Conservation (phyloP, 169 alveolate species). For the Theileria sp. region DNA sequence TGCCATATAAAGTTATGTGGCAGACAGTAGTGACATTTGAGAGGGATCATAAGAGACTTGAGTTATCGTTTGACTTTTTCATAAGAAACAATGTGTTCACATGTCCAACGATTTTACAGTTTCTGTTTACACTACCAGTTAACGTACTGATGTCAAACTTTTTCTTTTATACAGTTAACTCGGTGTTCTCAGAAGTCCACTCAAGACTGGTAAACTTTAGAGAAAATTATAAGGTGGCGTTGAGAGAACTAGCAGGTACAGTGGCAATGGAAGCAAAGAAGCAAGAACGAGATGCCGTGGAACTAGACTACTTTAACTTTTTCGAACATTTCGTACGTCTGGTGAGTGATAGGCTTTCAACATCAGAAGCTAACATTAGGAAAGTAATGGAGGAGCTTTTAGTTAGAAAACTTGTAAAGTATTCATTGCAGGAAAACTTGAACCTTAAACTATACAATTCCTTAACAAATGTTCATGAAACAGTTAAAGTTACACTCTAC, state of each 20-base stretch:
- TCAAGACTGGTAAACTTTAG: conserved; percentile 15
- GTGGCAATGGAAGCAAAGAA: conserved; percentile 32
- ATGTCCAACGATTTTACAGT: conserved; percentile 27
- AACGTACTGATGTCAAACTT: conserved; percentile 43
- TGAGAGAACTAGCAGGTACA: conserved; percentile 27
- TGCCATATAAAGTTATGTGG: conserved; percentile 26
- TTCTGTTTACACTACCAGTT: conserved; percentile 36
- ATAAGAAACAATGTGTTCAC: conserved; percentile 13
- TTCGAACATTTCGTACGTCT: background rate
- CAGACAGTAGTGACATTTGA: conserved; percentile 33
- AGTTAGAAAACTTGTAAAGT: conserved; percentile 10
- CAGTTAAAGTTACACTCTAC: conserved; percentile 9
- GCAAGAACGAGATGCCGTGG: conserved; percentile 26
- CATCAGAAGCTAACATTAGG: background rate
- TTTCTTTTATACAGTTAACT: conserved; percentile 17
- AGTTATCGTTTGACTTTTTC: conserved; percentile 31
- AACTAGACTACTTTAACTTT: conserved; percentile 16
- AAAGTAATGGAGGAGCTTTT: conserved; percentile 17
- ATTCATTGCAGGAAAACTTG: background rate
- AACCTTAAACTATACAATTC: background rate
- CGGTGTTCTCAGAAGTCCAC: conserved; percentile 18
- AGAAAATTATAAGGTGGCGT: conserved; percentile 15
- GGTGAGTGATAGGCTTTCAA: conserved; percentile 2
- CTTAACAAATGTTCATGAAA: background rate
- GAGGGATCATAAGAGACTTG: conserved; percentile 47